These are phyloP conservation scores for Calocybe cyanea DNA, from an alignment of 768 basidiomycete species.

Conservation along the genomic window DNA sequence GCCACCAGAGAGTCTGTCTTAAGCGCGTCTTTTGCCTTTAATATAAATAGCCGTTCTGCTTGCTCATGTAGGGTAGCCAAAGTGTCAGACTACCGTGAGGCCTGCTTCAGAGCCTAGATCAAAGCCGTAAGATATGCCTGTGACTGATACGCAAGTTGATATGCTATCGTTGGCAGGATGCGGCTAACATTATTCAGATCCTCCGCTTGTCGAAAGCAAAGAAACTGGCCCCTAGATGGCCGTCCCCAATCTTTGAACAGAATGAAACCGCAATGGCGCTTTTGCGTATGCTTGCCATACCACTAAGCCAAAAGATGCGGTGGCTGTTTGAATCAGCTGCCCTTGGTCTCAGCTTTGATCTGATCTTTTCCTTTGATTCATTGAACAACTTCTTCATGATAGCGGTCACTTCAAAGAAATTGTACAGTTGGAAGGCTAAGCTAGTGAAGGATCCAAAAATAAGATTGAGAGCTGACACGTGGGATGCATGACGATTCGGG, in stretches of 20 bases:
- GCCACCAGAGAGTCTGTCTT: too few species aligned
- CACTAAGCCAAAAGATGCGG: constrained; percentile 19
- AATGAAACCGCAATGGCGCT: constrained; percentile 19
- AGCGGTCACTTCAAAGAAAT: too few species aligned
- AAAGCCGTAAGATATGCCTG: background rate
- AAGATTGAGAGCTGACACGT: too few species aligned
- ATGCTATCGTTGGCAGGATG: background rate
- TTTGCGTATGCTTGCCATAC: constrained; percentile 20
- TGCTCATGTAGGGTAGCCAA: constrained; percentile 1
- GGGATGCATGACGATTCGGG: too few species aligned
- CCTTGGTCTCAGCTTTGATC: too few species aligned
- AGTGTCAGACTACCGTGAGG: background rate
- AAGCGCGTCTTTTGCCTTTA: too few species aligned
- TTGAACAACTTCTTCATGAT: too few species aligned
- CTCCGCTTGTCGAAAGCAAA: constrained; percentile 1
- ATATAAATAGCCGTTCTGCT: too few species aligned
- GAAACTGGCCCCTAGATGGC: constrained; percentile 4
- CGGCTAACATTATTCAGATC: background rate
- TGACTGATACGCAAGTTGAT: constrained; percentile 1
- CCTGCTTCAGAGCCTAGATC: background rate
- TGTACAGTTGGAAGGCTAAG: too few species aligned
- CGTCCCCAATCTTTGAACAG: constrained; percentile 3
- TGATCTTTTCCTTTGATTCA: too few species aligned
- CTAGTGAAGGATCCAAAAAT: too few species aligned
- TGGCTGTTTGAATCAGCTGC: background rate